Evolutionary conservation across 2,329 filamentous ascomycete genomes (phyloP), one percentile per base, ranked within the genome.

Genomic region (Coccinonectria pachysandricola): DNA sequence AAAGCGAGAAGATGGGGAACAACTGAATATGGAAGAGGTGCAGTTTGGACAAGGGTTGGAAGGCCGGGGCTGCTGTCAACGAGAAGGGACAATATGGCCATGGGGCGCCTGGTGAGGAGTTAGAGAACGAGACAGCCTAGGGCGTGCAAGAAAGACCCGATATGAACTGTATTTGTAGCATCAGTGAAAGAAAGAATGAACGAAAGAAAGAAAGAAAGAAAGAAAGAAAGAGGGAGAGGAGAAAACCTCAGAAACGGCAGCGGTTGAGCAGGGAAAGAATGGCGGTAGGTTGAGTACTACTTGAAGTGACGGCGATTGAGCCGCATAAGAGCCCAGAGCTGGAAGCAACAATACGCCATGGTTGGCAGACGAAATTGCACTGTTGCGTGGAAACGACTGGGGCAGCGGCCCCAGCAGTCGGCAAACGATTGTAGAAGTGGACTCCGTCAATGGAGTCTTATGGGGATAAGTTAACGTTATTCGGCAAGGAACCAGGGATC

Each of bases 61-160:
- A 19, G 24, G 24, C 15, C 16, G 24, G 24, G 21, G 21, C 31
- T 21, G 31, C 27, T 30, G 31, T 33, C 31, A 33, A 27, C 15
- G 24, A 21, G 18, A 12, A 22, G 30, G 23, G 16, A 23, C 21
- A 13, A 13, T 17, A 28, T 15, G 21, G n/a, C 23, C 20, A 32
- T 26, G 24, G n/a, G 30, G 23, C 21, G 27, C 6, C 18, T 19
- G 16, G 26, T 21, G 21, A 23, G 17, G 27, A 19, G 31, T 34
- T 24, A 27, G 31, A 33, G 24, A 26, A 30, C 31, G 31, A 33
- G 31, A 33, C 31, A 33, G 20, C 21, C 24, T 21, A 30, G 18
- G n/a, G 24, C 16, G 13, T 15, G 24, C 19, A 25, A 23, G 15
- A 12, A 23, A 30, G 20, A 26, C 10, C 10, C 14, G 10, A 20